A percentile compares a stretch with the other conserved stretches of the same genome.
Conservation (phyloP, 139 green algal species). For the Picochlorum sp. region DNA sequence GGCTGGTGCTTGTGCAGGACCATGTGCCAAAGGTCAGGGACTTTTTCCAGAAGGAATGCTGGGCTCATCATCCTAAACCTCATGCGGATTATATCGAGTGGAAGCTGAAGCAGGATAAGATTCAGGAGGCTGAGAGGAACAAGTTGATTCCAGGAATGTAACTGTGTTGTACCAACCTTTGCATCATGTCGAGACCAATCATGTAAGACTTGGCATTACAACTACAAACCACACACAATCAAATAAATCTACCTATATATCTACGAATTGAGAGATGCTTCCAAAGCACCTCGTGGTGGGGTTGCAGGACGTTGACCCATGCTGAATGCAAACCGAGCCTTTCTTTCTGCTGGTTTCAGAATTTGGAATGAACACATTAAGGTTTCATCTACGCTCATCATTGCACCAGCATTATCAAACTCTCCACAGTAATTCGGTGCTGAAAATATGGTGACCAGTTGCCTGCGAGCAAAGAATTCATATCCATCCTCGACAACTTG, state of each 20-base stretch:
- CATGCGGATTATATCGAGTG: slow-evolving; percentile 73
- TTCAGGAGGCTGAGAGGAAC: slow-evolving; percentile 46
- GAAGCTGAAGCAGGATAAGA: slow-evolving; percentile 47
- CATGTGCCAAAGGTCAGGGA: slow-evolving; percentile 94
- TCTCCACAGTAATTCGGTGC: slow-evolving; percentile 99
- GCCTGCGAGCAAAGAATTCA: slow-evolving; percentile 98
- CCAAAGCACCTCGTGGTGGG: slow-evolving; percentile 13
- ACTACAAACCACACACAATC: slow-evolving; percentile 2
- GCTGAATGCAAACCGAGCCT: slow-evolving; percentile 62
- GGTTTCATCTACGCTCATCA: slow-evolving; percentile 99
- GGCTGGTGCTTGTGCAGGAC: slow-evolving; percentile 84
- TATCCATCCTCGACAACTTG: slow-evolving; percentile 99
- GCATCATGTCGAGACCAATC: background rate
- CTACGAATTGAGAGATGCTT: background rate
- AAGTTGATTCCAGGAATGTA: slow-evolving; percentile 31
- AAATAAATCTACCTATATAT: background rate
- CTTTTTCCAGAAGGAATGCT: slow-evolving; percentile 84
- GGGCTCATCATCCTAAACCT: slow-evolving; percentile 80
- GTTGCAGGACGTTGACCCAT: slow-evolving; percentile 25
- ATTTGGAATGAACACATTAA: slow-evolving; percentile 99
- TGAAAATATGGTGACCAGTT: slow-evolving; percentile 98
- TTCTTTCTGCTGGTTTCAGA: slow-evolving; percentile 95
- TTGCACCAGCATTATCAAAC: slow-evolving; percentile 99
- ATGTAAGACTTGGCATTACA: slow-evolving; percentile 3
- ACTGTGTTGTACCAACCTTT: slow-evolving; percentile 1